Evolutionary conservation across 2,329 filamentous ascomycete species (phyloP).

Genomic region (Aureobasidium sp.): DNA sequence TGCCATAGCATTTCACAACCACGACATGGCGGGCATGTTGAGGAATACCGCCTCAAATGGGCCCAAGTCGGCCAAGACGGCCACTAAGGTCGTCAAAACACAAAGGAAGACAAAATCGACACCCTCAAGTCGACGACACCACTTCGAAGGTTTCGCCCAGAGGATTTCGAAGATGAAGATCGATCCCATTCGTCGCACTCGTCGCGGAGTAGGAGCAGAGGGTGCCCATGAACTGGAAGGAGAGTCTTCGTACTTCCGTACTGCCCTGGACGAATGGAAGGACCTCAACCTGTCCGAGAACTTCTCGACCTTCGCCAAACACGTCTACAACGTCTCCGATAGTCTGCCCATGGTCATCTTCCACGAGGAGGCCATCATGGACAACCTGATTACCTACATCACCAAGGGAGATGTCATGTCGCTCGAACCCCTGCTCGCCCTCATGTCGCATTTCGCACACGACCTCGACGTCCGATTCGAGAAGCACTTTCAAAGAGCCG

Average conservation of each 20-base stretch:
- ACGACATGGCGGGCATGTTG: conserved; percentile 37
- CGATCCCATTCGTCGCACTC: conserved; percentile 84
- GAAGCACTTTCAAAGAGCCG: conserved; percentile 69
- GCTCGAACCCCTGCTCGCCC: conserved; percentile 75
- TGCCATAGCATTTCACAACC: background rate
- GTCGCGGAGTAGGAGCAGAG: conserved; percentile 31
- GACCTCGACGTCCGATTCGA: conserved; percentile 84
- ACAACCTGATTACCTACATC: conserved; percentile 66
- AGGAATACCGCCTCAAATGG: conserved; percentile 25
- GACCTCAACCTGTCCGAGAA: conserved; percentile 82
- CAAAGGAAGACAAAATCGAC: conserved; percentile 54
- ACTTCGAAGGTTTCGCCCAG: conserved; percentile 83
- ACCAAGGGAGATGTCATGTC: conserved; percentile 68
- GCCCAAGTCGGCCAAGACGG: conserved; percentile 15
- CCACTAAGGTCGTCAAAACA: conserved; percentile 45
- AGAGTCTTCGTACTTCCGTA: conserved; percentile 77
- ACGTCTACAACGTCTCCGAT: conserved; percentile 71
- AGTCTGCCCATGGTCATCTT: conserved; percentile 87
- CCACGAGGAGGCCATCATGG: conserved; percentile 79
- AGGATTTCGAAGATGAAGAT: conserved; percentile 89
- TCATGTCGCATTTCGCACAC: conserved; percentile 91
- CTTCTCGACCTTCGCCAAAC: conserved; percentile 69
- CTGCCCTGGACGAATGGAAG: conserved; percentile 76
- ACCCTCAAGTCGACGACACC: conserved; percentile 69
- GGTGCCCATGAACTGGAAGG: conserved; percentile 70